Conservation (phyloP, 129 eudicot species). For the Heracleum sosnowskyi region DNA sequence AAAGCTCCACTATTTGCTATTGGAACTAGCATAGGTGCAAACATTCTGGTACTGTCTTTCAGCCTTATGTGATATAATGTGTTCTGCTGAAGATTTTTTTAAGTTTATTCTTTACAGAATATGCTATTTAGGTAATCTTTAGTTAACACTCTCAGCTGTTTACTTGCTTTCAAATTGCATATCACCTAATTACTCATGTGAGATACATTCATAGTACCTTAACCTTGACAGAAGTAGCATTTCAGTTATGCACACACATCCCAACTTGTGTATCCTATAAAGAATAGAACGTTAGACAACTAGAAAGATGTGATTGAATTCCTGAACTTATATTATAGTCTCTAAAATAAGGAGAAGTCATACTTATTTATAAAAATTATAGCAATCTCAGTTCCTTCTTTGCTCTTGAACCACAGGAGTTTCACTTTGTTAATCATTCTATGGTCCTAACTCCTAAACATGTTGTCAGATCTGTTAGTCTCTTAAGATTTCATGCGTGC, state of each 20-base stretch:
- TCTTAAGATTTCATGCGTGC: not conserved
- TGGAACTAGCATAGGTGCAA: conserved; percentile 96
- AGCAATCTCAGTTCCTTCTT: not conserved
- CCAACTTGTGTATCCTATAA: not conserved
- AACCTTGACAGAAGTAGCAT: not conserved
- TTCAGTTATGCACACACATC: not conserved
- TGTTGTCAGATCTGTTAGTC: not conserved
- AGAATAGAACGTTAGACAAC: not conserved
- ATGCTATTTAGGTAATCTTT: not conserved
- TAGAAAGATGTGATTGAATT: not conserved
- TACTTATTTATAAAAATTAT: not conserved
- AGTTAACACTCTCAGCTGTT: not conserved
- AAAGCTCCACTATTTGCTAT: conserved; percentile 66
- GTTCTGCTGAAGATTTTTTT: not conserved
- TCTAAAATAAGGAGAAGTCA: not conserved
- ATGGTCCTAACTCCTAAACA: not conserved
- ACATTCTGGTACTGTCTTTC: conserved; percentile 52
- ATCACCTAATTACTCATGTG: not conserved
- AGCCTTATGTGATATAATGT: not conserved
- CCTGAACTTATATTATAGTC: not conserved
- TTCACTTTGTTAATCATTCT: not conserved
- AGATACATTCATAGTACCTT: not conserved
- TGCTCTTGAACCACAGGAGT: not conserved
- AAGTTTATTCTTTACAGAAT: not conserved
- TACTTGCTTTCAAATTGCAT: not conserved